Evolutionary conservation across 2,329 filamentous ascomycete genomes (phyloP).

Genomic region (Penicillium sp.): DNA sequence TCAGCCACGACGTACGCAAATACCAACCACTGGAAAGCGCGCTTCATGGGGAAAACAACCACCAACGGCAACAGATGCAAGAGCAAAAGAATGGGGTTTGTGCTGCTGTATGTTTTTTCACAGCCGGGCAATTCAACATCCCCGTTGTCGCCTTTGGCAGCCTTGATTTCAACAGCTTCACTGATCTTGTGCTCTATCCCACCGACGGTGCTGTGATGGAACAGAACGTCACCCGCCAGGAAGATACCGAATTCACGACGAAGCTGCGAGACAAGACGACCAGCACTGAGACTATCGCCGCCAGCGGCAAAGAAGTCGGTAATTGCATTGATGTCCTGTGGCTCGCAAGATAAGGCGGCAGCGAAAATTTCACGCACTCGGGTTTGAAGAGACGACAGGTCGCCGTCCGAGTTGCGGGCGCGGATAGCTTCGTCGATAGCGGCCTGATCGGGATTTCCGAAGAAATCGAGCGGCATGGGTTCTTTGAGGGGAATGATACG

Average conservation of each 20-base stretch:
- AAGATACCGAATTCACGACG: constrained; percentile 52
- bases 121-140: constrained; percentile 35
- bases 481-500: constrained; percentile 35
- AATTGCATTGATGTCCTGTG: constrained; percentile 40
- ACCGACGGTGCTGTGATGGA: constrained; percentile 49
- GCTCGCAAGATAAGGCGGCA: constrained; percentile 44
- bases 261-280: constrained; percentile 52
- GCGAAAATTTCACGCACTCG: constrained; percentile 50
- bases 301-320: constrained; percentile 56
- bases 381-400: constrained; percentile 33
- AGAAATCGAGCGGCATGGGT: constrained; percentile 36
- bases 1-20: constrained; percentile 51
- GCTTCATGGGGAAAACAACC: constrained; percentile 53
- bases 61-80: constrained; percentile 53
- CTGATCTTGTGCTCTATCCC: constrained; percentile 32
- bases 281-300: constrained; percentile 56
- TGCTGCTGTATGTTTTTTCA: constrained; percentile 45
- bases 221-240: constrained; percentile 54
- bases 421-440: constrained; percentile 37
- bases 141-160: constrained; percentile 20
- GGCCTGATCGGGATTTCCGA: constrained; percentile 37
- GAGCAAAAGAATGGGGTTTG: constrained; percentile 49
- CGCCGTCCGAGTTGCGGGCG: constrained; percentile 21
- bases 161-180: constrained; percentile 14
- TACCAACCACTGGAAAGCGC: constrained; percentile 54